phyloP scores from a whole-genome alignment of 1,284 basidiomycete species.

The Marasmius fiardii region DNA sequence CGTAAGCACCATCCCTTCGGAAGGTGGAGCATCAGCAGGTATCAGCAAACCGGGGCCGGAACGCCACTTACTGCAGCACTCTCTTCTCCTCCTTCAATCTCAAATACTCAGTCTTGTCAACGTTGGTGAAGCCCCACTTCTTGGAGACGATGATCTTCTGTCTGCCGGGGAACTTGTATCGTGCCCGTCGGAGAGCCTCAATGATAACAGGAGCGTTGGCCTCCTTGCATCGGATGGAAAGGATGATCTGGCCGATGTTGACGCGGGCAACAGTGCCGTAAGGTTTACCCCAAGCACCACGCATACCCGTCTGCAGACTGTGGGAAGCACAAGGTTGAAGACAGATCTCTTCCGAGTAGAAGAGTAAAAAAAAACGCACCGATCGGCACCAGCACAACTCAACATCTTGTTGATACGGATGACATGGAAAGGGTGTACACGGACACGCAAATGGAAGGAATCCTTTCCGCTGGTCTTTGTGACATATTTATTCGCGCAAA shows the following conservation, averaged over 20 bases:
- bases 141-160: slow-evolving; percentile 99
- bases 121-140: slow-evolving; percentile 98
- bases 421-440: slow-evolving; percentile 98
- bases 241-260: slow-evolving; percentile 96
- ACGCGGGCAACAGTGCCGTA: slow-evolving; percentile 95
- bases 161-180: slow-evolving; percentile 99
- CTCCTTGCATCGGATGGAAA: slow-evolving; percentile 95
- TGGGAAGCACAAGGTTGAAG: background rate
- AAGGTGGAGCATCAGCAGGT: slow-evolving; percentile 20
- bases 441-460: slow-evolving; percentile 97
- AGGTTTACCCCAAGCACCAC: slow-evolving; percentile 99
- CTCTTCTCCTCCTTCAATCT: slow-evolving; percentile 87
- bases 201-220: slow-evolving; percentile 85
- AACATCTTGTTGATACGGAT: slow-evolving; percentile 99
- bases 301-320: slow-evolving; percentile 98
- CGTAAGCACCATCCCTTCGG: slow-evolving; percentile 77
- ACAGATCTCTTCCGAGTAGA: background rate
- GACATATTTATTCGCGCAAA: slow-evolving; percentile 99
- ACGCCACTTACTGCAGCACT: slow-evolving; percentile 72
- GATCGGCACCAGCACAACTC: slow-evolving; percentile 98
- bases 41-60: background rate
- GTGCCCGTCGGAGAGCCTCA: slow-evolving; percentile 95
- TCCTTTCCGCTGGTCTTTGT: slow-evolving; percentile 99
- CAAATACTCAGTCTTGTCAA: slow-evolving; percentile 87
- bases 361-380: slow-evolving; percentile 39